Evolutionary conservation across 2,329 filamentous ascomycete genomes (phyloP), one percentile per base, ranked within the genome.

Genomic region (Diplocarpon mali): DNA sequence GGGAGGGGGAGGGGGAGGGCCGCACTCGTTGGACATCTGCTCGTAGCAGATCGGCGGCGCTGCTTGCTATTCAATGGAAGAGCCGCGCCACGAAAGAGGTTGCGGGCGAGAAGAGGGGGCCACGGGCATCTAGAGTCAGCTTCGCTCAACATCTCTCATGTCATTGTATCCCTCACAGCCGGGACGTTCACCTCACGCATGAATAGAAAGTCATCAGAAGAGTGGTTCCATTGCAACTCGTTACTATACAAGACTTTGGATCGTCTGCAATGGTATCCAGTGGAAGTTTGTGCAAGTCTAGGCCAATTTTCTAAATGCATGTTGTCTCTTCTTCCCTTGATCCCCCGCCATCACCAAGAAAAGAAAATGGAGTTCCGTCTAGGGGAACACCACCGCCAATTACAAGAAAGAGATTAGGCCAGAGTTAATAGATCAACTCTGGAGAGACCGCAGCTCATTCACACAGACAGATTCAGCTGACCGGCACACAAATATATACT

Each of bases 371-470:
- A 38, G 32, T 17, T 42, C 35, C 39, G 36, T 39, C n/a, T 27
- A 15, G 24, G 15, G 27, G 30, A 29, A 31, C 38, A 42, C 35
- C 16, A 35, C 46, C 37, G 41, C 53, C 48, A 53, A 54, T 53
- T 54, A 54, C 40, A 49, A 53, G 49, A 55, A 56, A 55, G 53
- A 57, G 53, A 57, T 57, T 55, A 56, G 45, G 16, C 41, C 47
- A 50, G 41, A 48, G 44, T 35, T 30, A 36, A 13, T 35, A 14
- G 24, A 17, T 20, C 27, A 42, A 36, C 9, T 37, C 46, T 40
- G 38, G 40, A 10, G 35, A 36, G 34, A 46, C 32, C 38, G 44
- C 27, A 41, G 46, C 27, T 41, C 44, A 46, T 49, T 40, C 40
- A 44, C 42, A 44, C 9, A 10, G 11, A 42, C n/a, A n/a, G n/a